A percentile compares a stretch with the other conserved stretches of the same genome.
Evolutionary conservation across 2,329 filamentous ascomycete species (phyloP).

Genomic region (Ophiocordyceps camponoti-leonardi): DNA sequence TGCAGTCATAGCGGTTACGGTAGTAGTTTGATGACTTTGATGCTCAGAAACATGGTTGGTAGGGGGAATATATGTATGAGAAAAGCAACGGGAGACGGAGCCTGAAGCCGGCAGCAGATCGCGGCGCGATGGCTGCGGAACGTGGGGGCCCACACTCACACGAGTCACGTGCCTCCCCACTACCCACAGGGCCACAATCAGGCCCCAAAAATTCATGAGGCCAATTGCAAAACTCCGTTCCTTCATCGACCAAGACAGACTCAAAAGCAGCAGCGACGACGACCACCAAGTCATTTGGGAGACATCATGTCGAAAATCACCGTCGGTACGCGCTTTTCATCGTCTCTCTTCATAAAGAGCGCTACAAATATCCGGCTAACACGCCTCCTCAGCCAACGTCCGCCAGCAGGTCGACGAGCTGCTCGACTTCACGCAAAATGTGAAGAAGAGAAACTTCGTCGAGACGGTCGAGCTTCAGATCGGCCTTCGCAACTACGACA

Average conservation of each 20-base stretch:
- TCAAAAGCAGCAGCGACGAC: conserved; percentile 29
- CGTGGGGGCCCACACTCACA: too few species aligned
- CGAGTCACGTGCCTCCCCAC: too few species aligned
- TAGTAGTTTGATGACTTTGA: too few species aligned
- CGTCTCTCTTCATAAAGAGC: neutral
- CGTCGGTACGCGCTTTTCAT: conserved; percentile 36
- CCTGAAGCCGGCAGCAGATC: too few species aligned
- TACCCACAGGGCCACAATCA: too few species aligned
- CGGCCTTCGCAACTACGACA: conserved; percentile 97
- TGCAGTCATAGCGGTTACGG: too few species aligned
- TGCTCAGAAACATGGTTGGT: too few species aligned
- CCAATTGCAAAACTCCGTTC: too few species aligned
- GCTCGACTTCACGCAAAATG: conserved; percentile 83
- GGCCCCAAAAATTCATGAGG: too few species aligned
- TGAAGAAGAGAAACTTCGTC: conserved; percentile 97
- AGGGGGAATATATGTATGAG: too few species aligned
- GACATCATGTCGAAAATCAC: conserved; percentile 85
- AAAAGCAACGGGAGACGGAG: too few species aligned
- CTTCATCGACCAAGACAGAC: conserved; percentile 5
- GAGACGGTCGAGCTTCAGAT: conserved; percentile 87
- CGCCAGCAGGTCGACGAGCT: conserved; percentile 86
- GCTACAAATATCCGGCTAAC: conserved; percentile 13
- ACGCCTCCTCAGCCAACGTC: conserved; percentile 52
- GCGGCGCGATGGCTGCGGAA: too few species aligned
- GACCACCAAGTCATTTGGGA: conserved; percentile 52